A percentile compares a stretch with the other conserved stretches of the same genome.
These are phyloP conservation scores for Lyophyllum semitale DNA, from an alignment of 768 basidiomycete species.

Conservation along the genomic window DNA sequence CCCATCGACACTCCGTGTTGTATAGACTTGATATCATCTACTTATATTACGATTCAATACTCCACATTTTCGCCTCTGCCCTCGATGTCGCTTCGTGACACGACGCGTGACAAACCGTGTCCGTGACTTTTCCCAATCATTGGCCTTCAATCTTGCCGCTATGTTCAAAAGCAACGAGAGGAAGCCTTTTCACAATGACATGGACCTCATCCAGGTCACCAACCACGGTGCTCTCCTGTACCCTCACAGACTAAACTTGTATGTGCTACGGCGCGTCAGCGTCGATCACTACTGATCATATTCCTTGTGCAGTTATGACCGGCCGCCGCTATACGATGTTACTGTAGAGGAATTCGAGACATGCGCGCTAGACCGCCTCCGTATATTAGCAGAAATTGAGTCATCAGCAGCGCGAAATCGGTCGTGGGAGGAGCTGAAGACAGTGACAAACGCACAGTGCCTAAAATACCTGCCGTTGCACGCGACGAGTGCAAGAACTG, in stretches of 20 bases:
- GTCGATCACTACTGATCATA: conserved; percentile 9
- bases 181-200: conserved; percentile 21
- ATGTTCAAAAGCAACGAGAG: conserved; percentile 41
- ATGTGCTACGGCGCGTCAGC: conserved; percentile 21
- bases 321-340: conserved; percentile 83
- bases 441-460: conserved; percentile 62
- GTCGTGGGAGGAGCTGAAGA: conserved; percentile 74
- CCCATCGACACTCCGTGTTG: conserved; percentile 4
- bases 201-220: conserved; percentile 24
- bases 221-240: conserved; percentile 46
- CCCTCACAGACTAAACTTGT: conserved; percentile 83
- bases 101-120: conserved; percentile 24
- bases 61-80: background rate
- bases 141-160: background rate
- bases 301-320: conserved; percentile 67
- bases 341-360: conserved; percentile 95
- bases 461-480: conserved; percentile 77
- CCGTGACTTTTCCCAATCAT: conserved; percentile 11
- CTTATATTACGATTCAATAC: background rate
- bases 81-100: conserved; percentile 5
- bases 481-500: conserved; percentile 48
- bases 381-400: conserved; percentile 89
- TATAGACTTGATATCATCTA: conserved; percentile 12
- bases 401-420: conserved; percentile 84
- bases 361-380: conserved; percentile 84